Conservation (phyloP, 441 rosid species). For the Syzygium syzygioides region DNA sequence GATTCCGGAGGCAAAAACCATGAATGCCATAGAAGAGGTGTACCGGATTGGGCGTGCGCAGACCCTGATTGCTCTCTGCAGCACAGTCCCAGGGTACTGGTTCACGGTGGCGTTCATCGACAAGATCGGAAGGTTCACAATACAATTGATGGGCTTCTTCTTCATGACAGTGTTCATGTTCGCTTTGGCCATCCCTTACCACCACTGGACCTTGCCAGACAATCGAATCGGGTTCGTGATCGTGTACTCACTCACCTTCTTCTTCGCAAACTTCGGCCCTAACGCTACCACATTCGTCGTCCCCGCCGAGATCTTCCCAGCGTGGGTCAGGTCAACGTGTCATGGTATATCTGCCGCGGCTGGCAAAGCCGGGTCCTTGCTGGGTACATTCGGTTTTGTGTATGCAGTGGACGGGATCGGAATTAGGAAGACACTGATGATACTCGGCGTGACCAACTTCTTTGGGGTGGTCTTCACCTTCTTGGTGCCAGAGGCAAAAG, state of each 20-base stretch:
- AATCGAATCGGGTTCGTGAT: neutral
- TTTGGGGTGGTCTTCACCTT: slow-evolving; percentile 9
- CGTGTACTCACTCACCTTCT: slow-evolving; percentile 12
- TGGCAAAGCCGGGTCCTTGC: slow-evolving; percentile 16
- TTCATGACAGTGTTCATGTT: slow-evolving; percentile 19
- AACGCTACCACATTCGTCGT: slow-evolving; percentile 16
- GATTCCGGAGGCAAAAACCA: slow-evolving; percentile 7
- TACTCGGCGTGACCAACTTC: slow-evolving; percentile 3
- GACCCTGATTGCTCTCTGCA: slow-evolving; percentile 18
- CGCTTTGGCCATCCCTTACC: slow-evolving; percentile 14
- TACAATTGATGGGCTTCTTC: slow-evolving; percentile 10
- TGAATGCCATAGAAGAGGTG: slow-evolving; percentile 18
- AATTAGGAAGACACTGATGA: slow-evolving; percentile 5
- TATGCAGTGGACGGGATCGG: slow-evolving; percentile 1
- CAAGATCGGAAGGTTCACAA: slow-evolving; percentile 4
- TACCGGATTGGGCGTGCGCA: slow-evolving; percentile 16
- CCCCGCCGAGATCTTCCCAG: slow-evolving; percentile 17
- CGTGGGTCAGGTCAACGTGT: slow-evolving; percentile 10
- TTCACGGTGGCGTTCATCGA: slow-evolving; percentile 16
- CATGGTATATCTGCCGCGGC: slow-evolving; percentile 14
- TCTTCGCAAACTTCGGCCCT: slow-evolving; percentile 14
- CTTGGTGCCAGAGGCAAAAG: slow-evolving; percentile 10
- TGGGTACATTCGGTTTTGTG: slow-evolving; percentile 12
- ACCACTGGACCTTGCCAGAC: neutral
- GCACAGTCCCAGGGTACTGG: slow-evolving; percentile 25